Evolutionary conservation across 2,329 filamentous ascomycete species (phyloP), one percentile per base, ranked within the genome.

Genomic region (Parascedosporium putredinis): DNA sequence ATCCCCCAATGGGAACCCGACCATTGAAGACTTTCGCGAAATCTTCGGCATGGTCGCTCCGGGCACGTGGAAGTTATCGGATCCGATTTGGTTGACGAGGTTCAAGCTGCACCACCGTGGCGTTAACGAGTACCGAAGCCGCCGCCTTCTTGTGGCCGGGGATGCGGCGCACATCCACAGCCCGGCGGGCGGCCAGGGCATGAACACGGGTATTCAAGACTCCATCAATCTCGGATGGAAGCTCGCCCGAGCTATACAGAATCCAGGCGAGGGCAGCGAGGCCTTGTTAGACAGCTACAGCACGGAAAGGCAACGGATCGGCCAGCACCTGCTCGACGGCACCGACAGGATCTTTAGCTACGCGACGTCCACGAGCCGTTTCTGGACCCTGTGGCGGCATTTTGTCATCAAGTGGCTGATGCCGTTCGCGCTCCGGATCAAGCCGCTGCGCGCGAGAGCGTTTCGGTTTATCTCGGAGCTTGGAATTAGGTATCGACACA

Each of bases 201-300:
- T 80, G 55, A 81, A 81, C 55, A 79, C 76, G 0, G 76, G 77
- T 3, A 68, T 79, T 27, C 70, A 73, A 5, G 76, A 80, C 56
- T 74, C 75, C 0, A 72, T 78, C 24, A 74, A 72, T 40, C 57
- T 80, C 1, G 69, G 68, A 7, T 80, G 76, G 75, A 76, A 78
- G 31, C 56, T 79, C 0, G 67, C 58, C 4, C 45, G 36, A 27
- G 22, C 22, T 14, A n/a, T 38, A 6, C 53, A 7, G 74, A 75
- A 55, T 68, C 70, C 5, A 64, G 50, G 52, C 2, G 50, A 54
- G 12, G 43, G 40, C 34, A 60, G 59, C 9, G 58, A 67, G 8
- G 55, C 60, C 0, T 60, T 78, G 1, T 62, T 79, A 0, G 62
- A 72, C 45, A 71, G 65, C 10, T 78, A 76, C 55, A 64, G 71